Evolutionary conservation across 208 protist genomes (phyloP).

Genomic region (Novymonas esmeraldas): DNA sequence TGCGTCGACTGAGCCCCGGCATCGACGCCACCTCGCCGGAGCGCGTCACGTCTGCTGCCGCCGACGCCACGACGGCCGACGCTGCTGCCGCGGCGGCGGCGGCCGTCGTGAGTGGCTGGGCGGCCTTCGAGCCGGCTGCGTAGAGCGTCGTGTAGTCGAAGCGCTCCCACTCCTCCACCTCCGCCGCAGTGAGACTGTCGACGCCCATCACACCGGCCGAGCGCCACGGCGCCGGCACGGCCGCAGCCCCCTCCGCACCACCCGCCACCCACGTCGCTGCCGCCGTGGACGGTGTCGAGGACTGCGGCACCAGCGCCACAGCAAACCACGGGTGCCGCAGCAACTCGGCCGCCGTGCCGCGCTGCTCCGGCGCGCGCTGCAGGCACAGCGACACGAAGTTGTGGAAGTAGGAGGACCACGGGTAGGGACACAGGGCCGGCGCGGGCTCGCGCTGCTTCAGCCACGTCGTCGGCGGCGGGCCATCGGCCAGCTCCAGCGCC

Average conservation of each 20-base stretch:
- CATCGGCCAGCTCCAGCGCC: constrained; percentile 68
- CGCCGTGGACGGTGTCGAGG: constrained; percentile 2
- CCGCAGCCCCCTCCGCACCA: background rate
- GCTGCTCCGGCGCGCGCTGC: constrained; percentile 36
- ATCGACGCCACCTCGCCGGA: background rate
- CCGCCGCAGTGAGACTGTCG: constrained; percentile 26
- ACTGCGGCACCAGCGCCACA: constrained; percentile 40
- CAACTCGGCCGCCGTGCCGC: constrained; percentile 59
- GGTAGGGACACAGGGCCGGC: constrained; percentile 35
- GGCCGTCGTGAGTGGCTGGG: background rate
- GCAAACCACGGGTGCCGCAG: constrained; percentile 83
- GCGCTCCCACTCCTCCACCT: constrained; percentile 31
- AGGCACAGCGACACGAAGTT: constrained; percentile 73
- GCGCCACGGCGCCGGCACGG: background rate
- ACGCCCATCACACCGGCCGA: constrained; percentile 33
- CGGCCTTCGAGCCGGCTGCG: constrained; percentile 5
- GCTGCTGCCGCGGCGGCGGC: constrained; percentile 4
- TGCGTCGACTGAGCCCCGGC: background rate
- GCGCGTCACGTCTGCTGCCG: no score
- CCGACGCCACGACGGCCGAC: background rate
- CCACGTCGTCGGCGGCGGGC: constrained; percentile 41
- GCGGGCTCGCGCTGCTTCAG: constrained; percentile 42
- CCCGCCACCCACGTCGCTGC: background rate
- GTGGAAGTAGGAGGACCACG: constrained; percentile 57
- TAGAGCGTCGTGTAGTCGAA: constrained; percentile 35